Evolutionary conservation across 2,329 filamentous ascomycete genomes (phyloP), one percentile per base, ranked within the genome.

Genomic region (Epichloe scottii): DNA sequence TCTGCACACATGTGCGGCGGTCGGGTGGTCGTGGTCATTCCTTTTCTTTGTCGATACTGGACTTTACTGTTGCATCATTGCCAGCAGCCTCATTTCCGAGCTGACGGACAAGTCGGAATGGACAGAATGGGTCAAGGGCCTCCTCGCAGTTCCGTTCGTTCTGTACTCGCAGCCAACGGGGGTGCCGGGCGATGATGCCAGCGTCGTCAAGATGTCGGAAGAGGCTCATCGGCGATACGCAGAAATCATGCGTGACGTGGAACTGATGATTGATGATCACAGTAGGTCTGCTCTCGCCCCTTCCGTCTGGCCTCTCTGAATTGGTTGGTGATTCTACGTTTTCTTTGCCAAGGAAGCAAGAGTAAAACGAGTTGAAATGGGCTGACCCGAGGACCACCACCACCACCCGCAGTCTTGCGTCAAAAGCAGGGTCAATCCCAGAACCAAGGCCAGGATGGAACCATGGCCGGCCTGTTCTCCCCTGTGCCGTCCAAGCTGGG

Each of bases 51-150:
- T 19, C 19, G 19, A 19, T 19, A 21, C 19, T 21, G 19, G 19
- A 21, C 2, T 21, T 21, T 21, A 21, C 19, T 21, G 21, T 21
- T 21, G 21, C 21, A 4, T 21, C 21, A 21, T 21, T 4, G 21
- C 23, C 23, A 23, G 23, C 23, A 23, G 6, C 23, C 23, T 23
- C 23, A 23, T 6, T 2, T 23, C 6, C 23, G 7, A 23, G 10
- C 33, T 46, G 14, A 33, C 15, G 37, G 7, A 33, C 15, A 37
- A 21, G 5, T n/a, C 19, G 12, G 5, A 12, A 10, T 10, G n/a
- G 17, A n/a, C 60, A 82, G 89, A 95, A 84, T 97, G 91, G 91
- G 88, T 97, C 74, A 97, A 98, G 71, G 87, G 85, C 39, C 78
- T 97, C 4, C 75, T 97, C 12, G 93, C 93, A 1, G 91, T 97